A percentile compares a stretch with the other conserved stretches of the same genome.
These are phyloP conservation scores for Massarina eburnea DNA, from an alignment of 2,329 filamentous ascomycete species.

Conservation along the genomic window DNA sequence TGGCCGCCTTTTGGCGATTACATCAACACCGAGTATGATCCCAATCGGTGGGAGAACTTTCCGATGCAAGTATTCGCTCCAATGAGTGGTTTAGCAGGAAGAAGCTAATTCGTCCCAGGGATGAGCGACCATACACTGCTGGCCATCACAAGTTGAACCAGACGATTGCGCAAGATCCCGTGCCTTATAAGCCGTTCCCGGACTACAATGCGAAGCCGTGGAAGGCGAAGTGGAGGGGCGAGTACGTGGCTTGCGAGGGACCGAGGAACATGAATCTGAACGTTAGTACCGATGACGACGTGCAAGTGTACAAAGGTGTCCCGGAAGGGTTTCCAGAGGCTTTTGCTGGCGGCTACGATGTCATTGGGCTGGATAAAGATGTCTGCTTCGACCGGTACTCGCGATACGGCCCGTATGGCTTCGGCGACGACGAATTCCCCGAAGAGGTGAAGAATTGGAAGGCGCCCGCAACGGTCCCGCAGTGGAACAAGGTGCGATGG, in stretches of 20 bases:
- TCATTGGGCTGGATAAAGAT: slow-evolving; percentile 48
- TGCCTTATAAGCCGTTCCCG: slow-evolving; percentile 71
- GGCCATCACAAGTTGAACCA: slow-evolving; percentile 34
- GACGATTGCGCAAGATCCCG: slow-evolving; percentile 42
- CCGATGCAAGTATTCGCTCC: slow-evolving; percentile 28
- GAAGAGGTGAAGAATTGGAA: slow-evolving; percentile 51
- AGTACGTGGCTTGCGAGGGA: slow-evolving; percentile 66
- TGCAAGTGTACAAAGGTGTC: slow-evolving; percentile 62
- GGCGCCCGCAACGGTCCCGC: slow-evolving; percentile 41
- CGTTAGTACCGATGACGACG: slow-evolving; percentile 60
- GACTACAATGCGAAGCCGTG: slow-evolving; percentile 66
- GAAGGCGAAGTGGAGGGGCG: slow-evolving; percentile 58
- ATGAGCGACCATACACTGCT: slow-evolving; percentile 43
- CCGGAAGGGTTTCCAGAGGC: slow-evolving; percentile 48
- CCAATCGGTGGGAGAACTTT: slow-evolving; percentile 53
- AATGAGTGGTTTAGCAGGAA: background rate
- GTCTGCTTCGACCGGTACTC: slow-evolving; percentile 65
- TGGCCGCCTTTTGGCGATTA: slow-evolving; percentile 51
- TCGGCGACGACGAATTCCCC: slow-evolving; percentile 52
- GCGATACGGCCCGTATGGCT: slow-evolving; percentile 59
- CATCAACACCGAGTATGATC: slow-evolving; percentile 47
- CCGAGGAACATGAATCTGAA: slow-evolving; percentile 57
- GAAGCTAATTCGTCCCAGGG: slow-evolving; percentile 23
- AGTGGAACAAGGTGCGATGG: slow-evolving; percentile 71
- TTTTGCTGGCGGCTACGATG: slow-evolving; percentile 41